These are phyloP conservation scores for Stereum hirsutum DNA, from an alignment of 1,284 basidiomycete genomes.

Conservation along the genomic window DNA sequence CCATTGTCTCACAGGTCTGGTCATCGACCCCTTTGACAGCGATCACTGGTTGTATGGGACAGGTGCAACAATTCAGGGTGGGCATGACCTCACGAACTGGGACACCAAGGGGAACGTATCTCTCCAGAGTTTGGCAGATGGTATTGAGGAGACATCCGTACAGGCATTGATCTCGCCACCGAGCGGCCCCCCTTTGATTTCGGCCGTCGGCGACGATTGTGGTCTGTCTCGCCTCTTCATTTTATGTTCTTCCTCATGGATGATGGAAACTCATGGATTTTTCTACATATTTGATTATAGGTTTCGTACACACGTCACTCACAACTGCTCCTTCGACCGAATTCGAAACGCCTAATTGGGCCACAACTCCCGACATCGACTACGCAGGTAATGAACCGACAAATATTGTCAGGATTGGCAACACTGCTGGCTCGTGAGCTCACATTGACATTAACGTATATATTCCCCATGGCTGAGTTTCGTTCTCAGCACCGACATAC, in stretches of 20 bases:
- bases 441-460: no score
- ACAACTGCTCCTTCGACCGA: slow-evolving; percentile 30
- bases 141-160: slow-evolving; percentile 55
- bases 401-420: slow-evolving; percentile 45
- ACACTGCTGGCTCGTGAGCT: slow-evolving; percentile 27
- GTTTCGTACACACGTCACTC: slow-evolving; percentile 37
- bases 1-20: no score
- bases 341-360: slow-evolving; percentile 42
- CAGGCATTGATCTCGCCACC: slow-evolving; percentile 46
- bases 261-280: no score
- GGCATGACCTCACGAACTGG: slow-evolving; percentile 46
- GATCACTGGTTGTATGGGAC: slow-evolving; percentile 64
- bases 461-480: no score
- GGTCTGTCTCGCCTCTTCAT: slow-evolving; percentile 21
- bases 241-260: not conserved
- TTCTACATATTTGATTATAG: no score
- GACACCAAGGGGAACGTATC: slow-evolving; percentile 50
- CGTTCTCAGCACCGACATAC: slow-evolving; percentile 22
- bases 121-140: slow-evolving; percentile 49
- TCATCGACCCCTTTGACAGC: slow-evolving; percentile 54
- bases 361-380: slow-evolving; percentile 43
- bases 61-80: slow-evolving; percentile 49
- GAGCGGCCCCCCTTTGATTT: slow-evolving; percentile 37
- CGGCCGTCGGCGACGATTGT: slow-evolving; percentile 47
- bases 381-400: slow-evolving; percentile 47